Evolutionary conservation across 306 rosid species (phyloP).

Genomic region (Bauhinia variegata): DNA sequence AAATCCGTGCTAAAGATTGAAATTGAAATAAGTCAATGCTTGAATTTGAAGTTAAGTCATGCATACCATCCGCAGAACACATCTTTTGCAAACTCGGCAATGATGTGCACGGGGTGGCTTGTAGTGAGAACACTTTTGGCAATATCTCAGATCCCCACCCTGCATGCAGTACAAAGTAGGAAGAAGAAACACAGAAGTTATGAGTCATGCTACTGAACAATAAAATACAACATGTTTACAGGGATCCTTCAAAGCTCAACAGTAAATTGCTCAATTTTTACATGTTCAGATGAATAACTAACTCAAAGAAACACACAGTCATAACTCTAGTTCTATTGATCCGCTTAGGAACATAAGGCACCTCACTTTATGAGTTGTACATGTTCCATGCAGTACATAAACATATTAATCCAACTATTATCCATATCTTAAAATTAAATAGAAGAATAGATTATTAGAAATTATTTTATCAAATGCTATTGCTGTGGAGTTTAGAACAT

Average conservation of each 20-base stretch:
- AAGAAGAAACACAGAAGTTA: slow-evolving; percentile 24
- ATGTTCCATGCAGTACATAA: slow-evolving; percentile 14
- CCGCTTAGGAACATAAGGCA: slow-evolving; percentile 16
- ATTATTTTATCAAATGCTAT: neutral
- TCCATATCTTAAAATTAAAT: neutral
- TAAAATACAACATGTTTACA: slow-evolving; percentile 21
- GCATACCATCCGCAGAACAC: slow-evolving; percentile 96
- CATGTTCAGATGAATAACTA: slow-evolving; percentile 19
- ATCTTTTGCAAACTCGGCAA: slow-evolving; percentile 93
- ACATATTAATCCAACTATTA: slow-evolving; percentile 6
- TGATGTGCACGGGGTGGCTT: slow-evolving; percentile 99
- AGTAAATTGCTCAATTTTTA: slow-evolving; percentile 20
- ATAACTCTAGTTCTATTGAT: neutral
- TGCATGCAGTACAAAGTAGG: slow-evolving; percentile 43
- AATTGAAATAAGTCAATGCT: slow-evolving; percentile 10
- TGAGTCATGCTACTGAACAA: slow-evolving; percentile 18
- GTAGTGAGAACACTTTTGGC: slow-evolving; percentile 92
- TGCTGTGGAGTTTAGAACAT: neutral
- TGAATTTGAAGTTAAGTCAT: slow-evolving; percentile 30
- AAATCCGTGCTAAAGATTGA: neutral
- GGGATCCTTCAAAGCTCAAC: slow-evolving; percentile 20
- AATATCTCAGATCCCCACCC: slow-evolving; percentile 96
- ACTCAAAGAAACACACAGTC: neutral
- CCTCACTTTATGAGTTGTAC: slow-evolving; percentile 16
- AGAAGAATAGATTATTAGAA: neutral